Evolutionary conservation across 257 asterid species (phyloP), one percentile per base, ranked within the genome.

Genomic region (Anisodus acutangulus): DNA sequence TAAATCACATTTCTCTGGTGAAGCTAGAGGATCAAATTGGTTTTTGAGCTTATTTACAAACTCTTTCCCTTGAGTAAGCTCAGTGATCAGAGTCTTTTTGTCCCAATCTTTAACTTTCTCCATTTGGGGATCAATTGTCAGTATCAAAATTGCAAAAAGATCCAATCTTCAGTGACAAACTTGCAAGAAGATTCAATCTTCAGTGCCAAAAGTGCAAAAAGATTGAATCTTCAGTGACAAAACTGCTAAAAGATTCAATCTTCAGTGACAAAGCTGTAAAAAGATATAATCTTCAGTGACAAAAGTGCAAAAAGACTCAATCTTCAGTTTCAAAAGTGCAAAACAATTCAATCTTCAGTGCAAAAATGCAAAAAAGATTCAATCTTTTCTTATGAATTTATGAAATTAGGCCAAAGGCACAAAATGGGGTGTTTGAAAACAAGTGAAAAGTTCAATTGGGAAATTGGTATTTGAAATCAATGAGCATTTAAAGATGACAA

Each of bases 61-160:
- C 67, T 92, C 93, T 84, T 80, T 88, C 49, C 98, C 98, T 76
- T 91, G 90, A 47, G 86, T 91, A n/a, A 95, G 86, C 82, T 91
- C 93, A 57, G 60, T 68, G 16, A 91, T 82, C 3, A 91, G 90
- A 31, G 17, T 86, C 11, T 60, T 83, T 81, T 83, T 86, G 62
- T 87, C 90, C n/a, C 17, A 66, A 51, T 53, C 66, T 83, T 86
- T 90, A 37, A 85, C 53, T 47, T 81, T 89, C 58, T 87, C 95
- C 97, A 94, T 93, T 71, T 45, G 39, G 80, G 80, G 35, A 71
- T n/a, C 19, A 67, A 67, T 41, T 13, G 39, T 69, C n/a, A 39
- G 13, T 70, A 4, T 41, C 8, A 4, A 43, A 70, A 17, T 0
- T 8, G 79, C 11, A 15, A 13, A 68, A 69, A 37, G 3, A 3